These are phyloP conservation scores for Phaeotremella skinneri DNA, from an alignment of 768 basidiomycete genomes.

Conservation along the genomic window DNA sequence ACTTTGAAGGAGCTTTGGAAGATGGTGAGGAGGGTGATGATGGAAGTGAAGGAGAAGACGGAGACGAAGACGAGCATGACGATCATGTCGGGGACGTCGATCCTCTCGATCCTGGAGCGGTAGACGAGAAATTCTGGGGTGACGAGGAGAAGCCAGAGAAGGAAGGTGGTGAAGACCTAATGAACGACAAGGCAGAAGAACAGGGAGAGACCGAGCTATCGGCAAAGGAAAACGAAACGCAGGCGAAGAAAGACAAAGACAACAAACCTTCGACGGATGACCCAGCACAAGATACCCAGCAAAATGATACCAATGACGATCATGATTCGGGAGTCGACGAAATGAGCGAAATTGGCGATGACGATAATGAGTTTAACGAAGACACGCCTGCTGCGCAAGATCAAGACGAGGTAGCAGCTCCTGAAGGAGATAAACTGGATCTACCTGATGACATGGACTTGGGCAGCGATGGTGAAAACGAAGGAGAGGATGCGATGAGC, in stretches of 20 bases:
- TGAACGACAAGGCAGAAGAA: slow-evolving; percentile 59
- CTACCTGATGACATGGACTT: slow-evolving; percentile 65
- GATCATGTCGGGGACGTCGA: slow-evolving; percentile 82
- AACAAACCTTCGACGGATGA: slow-evolving; percentile 36
- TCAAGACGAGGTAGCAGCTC: slow-evolving; percentile 71
- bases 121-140: slow-evolving; percentile 98
- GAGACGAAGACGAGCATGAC: slow-evolving; percentile 65
- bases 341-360: slow-evolving; percentile 54
- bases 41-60: slow-evolving; percentile 52
- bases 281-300: slow-evolving; percentile 24
- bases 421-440: slow-evolving; percentile 78
- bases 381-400: slow-evolving; percentile 47
- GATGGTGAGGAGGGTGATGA: slow-evolving; percentile 66
- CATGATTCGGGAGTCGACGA: slow-evolving; percentile 35
- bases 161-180: slow-evolving; percentile 59
- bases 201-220: slow-evolving; percentile 65
- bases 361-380: slow-evolving; percentile 57
- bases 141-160: slow-evolving; percentile 64
- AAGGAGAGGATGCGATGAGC: slow-evolving; percentile 46
- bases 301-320: slow-evolving; percentile 47
- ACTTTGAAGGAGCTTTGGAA: slow-evolving; percentile 82
- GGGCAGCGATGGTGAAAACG: slow-evolving; percentile 34
- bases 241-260: slow-evolving; percentile 49
- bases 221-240: slow-evolving; percentile 68
- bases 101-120: slow-evolving; percentile 71